Percentiles rank a stretch among this genome's conserved stretches.
phyloP scores from a whole-genome alignment of 2,329 filamentous ascomycete genomes.

The Nigrospora sphaerica region DNA sequence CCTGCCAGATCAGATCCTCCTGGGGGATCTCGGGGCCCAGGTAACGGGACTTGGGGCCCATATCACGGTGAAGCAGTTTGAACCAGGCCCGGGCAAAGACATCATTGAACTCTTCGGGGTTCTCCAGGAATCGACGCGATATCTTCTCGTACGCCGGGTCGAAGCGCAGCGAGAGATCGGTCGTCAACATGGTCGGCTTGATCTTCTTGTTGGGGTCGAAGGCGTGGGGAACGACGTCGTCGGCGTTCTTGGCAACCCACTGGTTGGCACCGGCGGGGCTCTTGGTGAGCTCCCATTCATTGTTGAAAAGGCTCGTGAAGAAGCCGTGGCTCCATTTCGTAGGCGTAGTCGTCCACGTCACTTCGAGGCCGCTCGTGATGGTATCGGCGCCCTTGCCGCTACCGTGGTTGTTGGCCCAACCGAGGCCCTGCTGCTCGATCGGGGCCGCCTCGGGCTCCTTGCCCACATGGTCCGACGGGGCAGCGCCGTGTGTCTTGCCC shows the following conservation, averaged over 20 bases:
- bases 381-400: slow-evolving; percentile 62
- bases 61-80: slow-evolving; percentile 75
- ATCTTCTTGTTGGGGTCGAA: slow-evolving; percentile 66
- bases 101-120: slow-evolving; percentile 62
- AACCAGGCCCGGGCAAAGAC: slow-evolving; percentile 72
- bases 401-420: slow-evolving; percentile 60
- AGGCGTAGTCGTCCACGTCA: slow-evolving; percentile 73
- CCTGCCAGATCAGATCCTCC: slow-evolving; percentile 68
- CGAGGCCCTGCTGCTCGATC: slow-evolving; percentile 62
- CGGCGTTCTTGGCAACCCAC: slow-evolving; percentile 65
- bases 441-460: slow-evolving; percentile 58
- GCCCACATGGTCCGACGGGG: slow-evolving; percentile 54
- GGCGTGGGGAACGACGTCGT: slow-evolving; percentile 62
- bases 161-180: slow-evolving; percentile 63
- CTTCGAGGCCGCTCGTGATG: slow-evolving; percentile 72
- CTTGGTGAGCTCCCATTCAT: slow-evolving; percentile 71
- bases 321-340: slow-evolving; percentile 70
- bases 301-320: slow-evolving; percentile 71
- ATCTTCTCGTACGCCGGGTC: slow-evolving; percentile 73
- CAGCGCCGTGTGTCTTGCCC: slow-evolving; percentile 75
- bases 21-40: slow-evolving; percentile 66
- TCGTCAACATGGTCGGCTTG: slow-evolving; percentile 67
- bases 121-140: slow-evolving; percentile 58
- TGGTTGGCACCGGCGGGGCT: slow-evolving; percentile 70
- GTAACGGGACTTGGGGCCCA: slow-evolving; percentile 65